Evolutionary conservation across 2,329 filamentous ascomycete species (phyloP), one percentile per base, ranked within the genome.

Genomic region (Ophiognomonia clavigignenti-juglandacearum): DNA sequence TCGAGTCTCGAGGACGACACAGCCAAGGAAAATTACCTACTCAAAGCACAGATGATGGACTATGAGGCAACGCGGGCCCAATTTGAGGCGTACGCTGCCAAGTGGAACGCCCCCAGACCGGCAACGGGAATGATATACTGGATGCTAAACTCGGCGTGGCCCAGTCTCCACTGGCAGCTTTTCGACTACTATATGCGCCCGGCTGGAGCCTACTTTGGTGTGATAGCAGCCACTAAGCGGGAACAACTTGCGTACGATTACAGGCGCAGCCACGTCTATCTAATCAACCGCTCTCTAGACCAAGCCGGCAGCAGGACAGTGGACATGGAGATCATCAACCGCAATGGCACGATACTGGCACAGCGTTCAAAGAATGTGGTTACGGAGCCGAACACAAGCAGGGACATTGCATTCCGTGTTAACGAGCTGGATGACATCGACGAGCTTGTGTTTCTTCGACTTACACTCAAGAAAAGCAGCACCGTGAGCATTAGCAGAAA

Each of bases 61-160:
- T 85, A 82, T 54, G 81, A 85, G 61, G 79, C 79, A 1, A 82
- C 76, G 1, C 67, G 79, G 2, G 68, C 78, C 0, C 66, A 83
- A 53, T 80, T 78, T 46, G 81, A 85, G 56, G 78, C 64, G 0
- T 83, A 74, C 55, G 65, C 71, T 0, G 64, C 73, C 3, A 64
- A 68, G 1, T 81, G 78, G 71, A 75, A 59, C 50, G 67, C 66
- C 1, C 59, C 64, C 1, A 64, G 74, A 3, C 75, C 78, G 0
- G 78, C 80, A 0, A 83, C 80, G 0, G 81, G 81, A 0, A 40
- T 78, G 39, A 74, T 85, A 14, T 85, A 85, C 63, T 85, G 81
- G 81, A 84, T 85, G 80, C 60, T 84, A 44, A 83, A 82, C 53
- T 74, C 74, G 38, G 81, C 80, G 1, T 85, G 80, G 79, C 81